These are phyloP conservation scores for Carallia brachiata DNA, from an alignment of 345 rosid genomes.

Conservation along the genomic window DNA sequence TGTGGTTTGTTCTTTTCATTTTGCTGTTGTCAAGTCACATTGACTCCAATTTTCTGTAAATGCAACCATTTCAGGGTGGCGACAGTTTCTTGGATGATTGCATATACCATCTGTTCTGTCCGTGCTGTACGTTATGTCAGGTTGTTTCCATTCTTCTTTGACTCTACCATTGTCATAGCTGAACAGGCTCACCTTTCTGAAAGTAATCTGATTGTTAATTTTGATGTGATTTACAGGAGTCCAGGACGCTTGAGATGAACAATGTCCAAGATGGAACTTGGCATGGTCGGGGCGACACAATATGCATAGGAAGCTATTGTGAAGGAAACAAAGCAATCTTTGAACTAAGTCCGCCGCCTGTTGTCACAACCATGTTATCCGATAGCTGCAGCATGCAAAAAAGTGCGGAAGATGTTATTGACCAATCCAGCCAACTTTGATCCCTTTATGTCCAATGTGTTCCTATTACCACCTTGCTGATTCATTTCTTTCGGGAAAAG, in stretches of 20 bases:
- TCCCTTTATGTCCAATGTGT: background rate
- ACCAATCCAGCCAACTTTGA: slow-evolving; percentile 3
- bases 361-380: slow-evolving; percentile 39
- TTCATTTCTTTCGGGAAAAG: background rate
- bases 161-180: background rate
- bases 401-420: slow-evolving; percentile 5
- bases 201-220: background rate
- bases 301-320: slow-evolving; percentile 57
- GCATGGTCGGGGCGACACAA: slow-evolving; percentile 94
- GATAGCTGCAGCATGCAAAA: slow-evolving; percentile 35
- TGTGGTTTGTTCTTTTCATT: background rate
- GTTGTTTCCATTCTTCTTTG: slow-evolving; percentile 28
- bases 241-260: slow-evolving; percentile 92
- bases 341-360: slow-evolving; percentile 49
- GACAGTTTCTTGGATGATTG: slow-evolving; percentile 73
- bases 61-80: slow-evolving; percentile 46
- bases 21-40: background rate
- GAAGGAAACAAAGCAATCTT: slow-evolving; percentile 52
- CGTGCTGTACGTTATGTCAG: slow-evolving; percentile 81
- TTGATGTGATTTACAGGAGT: slow-evolving; percentile 48
- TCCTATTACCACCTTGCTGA: background rate
- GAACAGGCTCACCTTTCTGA: background rate
- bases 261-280: slow-evolving; percentile 88
- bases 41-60: background rate
- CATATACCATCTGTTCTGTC: slow-evolving; percentile 68